Evolutionary conservation across 768 basidiomycete genomes (phyloP), one percentile per base, ranked within the genome.

Genomic region (Russula abietina): DNA sequence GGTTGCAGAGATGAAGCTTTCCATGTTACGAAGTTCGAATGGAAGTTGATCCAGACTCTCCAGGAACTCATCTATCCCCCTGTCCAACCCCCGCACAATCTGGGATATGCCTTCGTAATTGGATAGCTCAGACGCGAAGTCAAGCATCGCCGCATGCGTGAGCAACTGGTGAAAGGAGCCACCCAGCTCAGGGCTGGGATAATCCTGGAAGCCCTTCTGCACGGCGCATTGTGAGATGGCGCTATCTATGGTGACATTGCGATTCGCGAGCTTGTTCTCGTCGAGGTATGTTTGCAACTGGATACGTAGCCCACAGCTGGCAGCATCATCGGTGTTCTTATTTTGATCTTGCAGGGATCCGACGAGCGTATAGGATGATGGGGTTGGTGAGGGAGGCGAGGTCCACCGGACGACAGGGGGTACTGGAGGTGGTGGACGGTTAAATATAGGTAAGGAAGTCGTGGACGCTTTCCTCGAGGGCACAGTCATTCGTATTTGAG

Each of bases 211-310:
- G 52, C 63, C 63, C 32, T 64, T 64, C 54, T 50, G 32, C 5
- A 39, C 33, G 16, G 39, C 59, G 41, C 63, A 64, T 22, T 64
- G 55, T 41, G 59, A 64, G 48, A 51, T 26, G 10, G 63, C 26
- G 39, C 33, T 60, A 32, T 45, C 30, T 41, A 64, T 56, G 4
- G 63, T 64, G 41, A 55, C 24, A 19, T 32, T 36, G 24, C 63
- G 63, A 51, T 64, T 64, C 36, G 63, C 59, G 19, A 64, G 53
- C 49, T 59, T 64, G 39, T 45, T 55, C 39, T 64, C 59, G n/a
- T 64, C 63, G 32, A 64, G 54, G 45, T 49, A 60, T 0, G 63
- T 60, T 22, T 60, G 63, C 24, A 60, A 46, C n/a, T 64, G 58
- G 28, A 54, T 48, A 19, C 62, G 62, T 14, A 64, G 30, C 11